Base-by-base conservation (phyloP, 805 yeast species). In the Yarrowia sp. region DNA sequence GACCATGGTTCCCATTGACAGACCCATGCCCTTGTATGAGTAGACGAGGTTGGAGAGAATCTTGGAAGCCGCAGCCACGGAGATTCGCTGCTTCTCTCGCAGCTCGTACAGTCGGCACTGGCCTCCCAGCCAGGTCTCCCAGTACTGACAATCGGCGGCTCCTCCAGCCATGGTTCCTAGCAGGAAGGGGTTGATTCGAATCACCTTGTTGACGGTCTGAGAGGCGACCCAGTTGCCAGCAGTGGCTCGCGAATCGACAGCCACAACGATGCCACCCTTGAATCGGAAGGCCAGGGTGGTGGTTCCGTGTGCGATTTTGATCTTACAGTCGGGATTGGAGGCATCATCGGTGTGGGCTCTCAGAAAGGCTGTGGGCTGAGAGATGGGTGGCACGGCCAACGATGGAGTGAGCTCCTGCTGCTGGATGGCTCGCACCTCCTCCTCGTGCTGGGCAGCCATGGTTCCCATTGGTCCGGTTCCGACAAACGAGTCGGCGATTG, bases 121-220 rank as follows among this genome's bases (percentile, higher is more conserved):
- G 17, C 97, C 83, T 70, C 99, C 99, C 70, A 95, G 84, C 98
- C 98, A 95, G 43, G 98, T 91, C 81, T 95, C 98, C 99, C 99
- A 95, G 80, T 84, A 95, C 79, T 95, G 99, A 83, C 99, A 95
- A 80, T 95, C 99, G 39, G 98, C 98, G 61, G 99, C 99, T 82
- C 98, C 98, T 80, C 99, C 99, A 40, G 99, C 99, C 97, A 95
- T 88, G 20, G 99, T 95, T 72, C 99, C 99, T 74, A 95, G 84
- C 71, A 95, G 80, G 78, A 91, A 90, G 66, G 98, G 97, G 79
- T 95, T 95, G 80, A 95, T 95, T 79, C 94, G 94, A 74, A 95
- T 92, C 68, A 95, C 99, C 79, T 95, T 95, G 80, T 94, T 94
- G 71, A 95, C 99, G 2, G 98, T 92, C 78, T 93, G 98, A 15